Evolutionary conservation across 352 stramenopile species (phyloP).

Genomic region (Globisporangium lucens): DNA sequence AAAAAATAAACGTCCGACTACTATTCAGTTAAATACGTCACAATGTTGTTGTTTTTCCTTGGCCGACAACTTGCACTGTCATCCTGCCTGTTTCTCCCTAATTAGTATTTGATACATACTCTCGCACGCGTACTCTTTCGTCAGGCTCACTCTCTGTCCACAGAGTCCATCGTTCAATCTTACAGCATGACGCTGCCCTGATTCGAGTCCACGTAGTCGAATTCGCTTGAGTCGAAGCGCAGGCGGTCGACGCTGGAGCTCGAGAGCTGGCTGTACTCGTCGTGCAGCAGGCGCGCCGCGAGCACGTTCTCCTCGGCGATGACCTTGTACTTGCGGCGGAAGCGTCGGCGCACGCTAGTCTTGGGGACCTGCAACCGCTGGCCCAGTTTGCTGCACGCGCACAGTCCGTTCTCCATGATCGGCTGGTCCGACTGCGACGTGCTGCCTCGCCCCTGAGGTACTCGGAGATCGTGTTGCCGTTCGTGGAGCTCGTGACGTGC

Average conservation of each 20-base stretch:
- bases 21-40: too few species aligned
- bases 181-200: constrained; percentile 9
- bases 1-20: too few species aligned
- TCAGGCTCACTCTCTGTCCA: neutral
- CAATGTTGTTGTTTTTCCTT: too few species aligned
- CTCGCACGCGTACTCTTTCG: neutral
- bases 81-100: too few species aligned
- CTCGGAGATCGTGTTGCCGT: constrained; percentile 27
- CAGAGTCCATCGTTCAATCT: too few species aligned
- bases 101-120: neutral
- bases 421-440: constrained; percentile 41
- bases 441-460: constrained; percentile 13
- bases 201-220: constrained; percentile 38
- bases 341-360: constrained; percentile 17
- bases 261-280: constrained; percentile 23
- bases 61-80: too few species aligned
- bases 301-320: constrained; percentile 33
- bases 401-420: constrained; percentile 42
- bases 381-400: constrained; percentile 51
- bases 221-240: constrained; percentile 29
- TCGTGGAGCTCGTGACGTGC: constrained; percentile 39
- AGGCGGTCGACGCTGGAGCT: constrained; percentile 16
- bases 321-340: constrained; percentile 36
- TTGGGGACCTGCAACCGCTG: constrained; percentile 50
- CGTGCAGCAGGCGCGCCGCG: constrained; percentile 43